These are phyloP conservation scores for Yamadazyma sp. DNA, from an alignment of 805 yeast species.

Conservation along the genomic window DNA sequence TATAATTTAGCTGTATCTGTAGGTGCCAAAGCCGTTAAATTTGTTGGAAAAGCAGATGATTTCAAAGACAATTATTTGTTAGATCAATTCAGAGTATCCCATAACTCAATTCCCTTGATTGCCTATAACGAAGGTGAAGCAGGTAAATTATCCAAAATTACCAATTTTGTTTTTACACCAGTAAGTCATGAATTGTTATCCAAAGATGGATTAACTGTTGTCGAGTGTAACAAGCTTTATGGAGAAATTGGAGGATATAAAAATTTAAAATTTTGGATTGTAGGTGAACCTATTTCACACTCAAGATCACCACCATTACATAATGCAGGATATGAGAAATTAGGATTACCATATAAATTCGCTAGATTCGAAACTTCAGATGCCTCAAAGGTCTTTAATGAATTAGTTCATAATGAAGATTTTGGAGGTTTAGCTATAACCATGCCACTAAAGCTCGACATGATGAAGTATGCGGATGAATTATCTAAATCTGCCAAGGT, in stretches of 20 bases:
- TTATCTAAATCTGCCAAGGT: constrained; percentile 70
- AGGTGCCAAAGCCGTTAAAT: constrained; percentile 73
- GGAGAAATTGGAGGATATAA: constrained; percentile 61
- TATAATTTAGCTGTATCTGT: constrained; percentile 63
- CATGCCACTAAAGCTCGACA: constrained; percentile 85
- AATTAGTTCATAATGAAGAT: constrained; percentile 42
- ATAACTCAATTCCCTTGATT: constrained; percentile 62
- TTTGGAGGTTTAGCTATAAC: constrained; percentile 97
- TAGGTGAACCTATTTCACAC: constrained; percentile 80
- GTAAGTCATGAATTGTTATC: constrained; percentile 72
- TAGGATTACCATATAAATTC: constrained; percentile 77
- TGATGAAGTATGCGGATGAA: constrained; percentile 62
- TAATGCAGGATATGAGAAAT: constrained; percentile 67
- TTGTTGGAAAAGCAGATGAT: constrained; percentile 71
- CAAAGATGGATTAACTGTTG: constrained; percentile 52
- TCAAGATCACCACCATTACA: constrained; percentile 90
- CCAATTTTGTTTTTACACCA: constrained; percentile 77
- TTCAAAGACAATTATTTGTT: constrained; percentile 67
- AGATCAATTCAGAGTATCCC: constrained; percentile 63
- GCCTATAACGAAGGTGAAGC: constrained; percentile 76
- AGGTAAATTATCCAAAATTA: constrained; percentile 78
- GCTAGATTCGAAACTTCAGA: constrained; percentile 64
- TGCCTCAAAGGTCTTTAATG: constrained; percentile 52
- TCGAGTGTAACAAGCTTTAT: constrained; percentile 57
- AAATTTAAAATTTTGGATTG: constrained; percentile 61